Base-by-base conservation (phyloP, 2,329 filamentous ascomycete genomes). In the Nigrospora oryzae region DNA sequence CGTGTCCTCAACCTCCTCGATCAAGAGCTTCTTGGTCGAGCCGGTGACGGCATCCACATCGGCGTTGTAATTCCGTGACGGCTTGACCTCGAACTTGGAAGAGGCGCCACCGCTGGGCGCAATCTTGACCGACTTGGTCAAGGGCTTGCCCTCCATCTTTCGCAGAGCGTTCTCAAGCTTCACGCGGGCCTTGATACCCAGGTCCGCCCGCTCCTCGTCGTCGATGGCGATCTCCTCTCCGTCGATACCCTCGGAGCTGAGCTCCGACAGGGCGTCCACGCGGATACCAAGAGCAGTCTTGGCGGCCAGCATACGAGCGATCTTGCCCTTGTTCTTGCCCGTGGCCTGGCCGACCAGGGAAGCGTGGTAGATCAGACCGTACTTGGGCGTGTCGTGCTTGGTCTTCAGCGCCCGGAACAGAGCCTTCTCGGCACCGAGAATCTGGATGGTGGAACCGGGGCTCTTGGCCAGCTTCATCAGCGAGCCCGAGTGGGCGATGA, bases 251-350 rank as follows among this genome's bases (percentile, higher is more conserved):
- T 84, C 79, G 39, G 77, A 76, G 51, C 79, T 79, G 74, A 86
- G 89, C 51, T 90, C 86, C 44, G 83, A 82, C 38, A 94, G 77
- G 28, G 93, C 89, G 66, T 98, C 93, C 41, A 95, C 86, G 69
- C 93, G 89, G 40, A 96, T 75, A 74, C 90, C 90, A 42, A 98
- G 80, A 23, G 93, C 89, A 39, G 91, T 83, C 76, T 97, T 97
- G 55, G 91, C 86, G 40, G 93, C 86, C 49, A 98, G 79, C 75
- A 95, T 89, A 77, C 93, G 88, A 36, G 93, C 93, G 61, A 98
- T 95, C 77, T 98, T 98, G 58, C 93, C 93, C 83, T 98, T 98
- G 76, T 97, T 97, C 74, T 89, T 91, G 59, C 93, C 93, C 16
- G 88, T 95, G 30, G 93, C 93, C 71, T 98, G 93, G 38, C 93